Base-by-base conservation (phyloP, 2,329 filamentous ascomycete genomes). In the Blastomyces parvus region DNA sequence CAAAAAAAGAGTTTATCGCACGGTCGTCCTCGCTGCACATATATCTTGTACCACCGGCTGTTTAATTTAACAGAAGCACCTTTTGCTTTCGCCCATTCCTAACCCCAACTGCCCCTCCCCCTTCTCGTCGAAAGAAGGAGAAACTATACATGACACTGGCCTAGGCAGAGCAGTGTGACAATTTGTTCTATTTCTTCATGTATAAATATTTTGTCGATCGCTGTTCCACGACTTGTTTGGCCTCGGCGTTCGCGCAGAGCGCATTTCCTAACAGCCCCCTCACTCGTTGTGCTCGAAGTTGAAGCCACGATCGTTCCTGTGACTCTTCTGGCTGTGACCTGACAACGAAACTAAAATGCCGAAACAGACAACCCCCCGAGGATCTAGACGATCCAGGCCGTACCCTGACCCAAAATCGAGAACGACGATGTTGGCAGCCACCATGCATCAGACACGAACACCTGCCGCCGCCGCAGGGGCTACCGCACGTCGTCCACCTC, bases 281-380 rank as follows among this genome's bases (percentile, higher is more conserved):
- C 22, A 14, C 40, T 40, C 57, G 40, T 30, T 9, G 46, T 25
- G 46, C 14, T 27, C 19, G 25, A 30, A 30, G 40, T 46, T 42
- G 59, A 61, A 42, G 33, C 48, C 42, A 59, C 52, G 40, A 58
- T 55, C 52, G 30, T 63, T 58, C 56, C 53, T 59, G 25, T 27
- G 27, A 17, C 25, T 44, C 59, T 42, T 50, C 38, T 55, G 9
- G 36, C 22, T 46, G 38, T 33, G 13, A 22, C 9, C 11, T 44
- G 25, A 59, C n/a, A 59, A 22, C n/a, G n/a, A 48, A 63, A 66
- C 63, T 64, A 60, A 67, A 64, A 67, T 67, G 66, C 66, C 66
- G 63, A 67, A 64, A 62, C 66, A 67, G 66, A 64, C 66, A 60
- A 52, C 64, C 19, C 58, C 63, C 11, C 59, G 64, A 63, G 59